These are phyloP conservation scores for Colletotrichum sojae DNA, from an alignment of 2,329 filamentous ascomycete species.

Conservation along the genomic window DNA sequence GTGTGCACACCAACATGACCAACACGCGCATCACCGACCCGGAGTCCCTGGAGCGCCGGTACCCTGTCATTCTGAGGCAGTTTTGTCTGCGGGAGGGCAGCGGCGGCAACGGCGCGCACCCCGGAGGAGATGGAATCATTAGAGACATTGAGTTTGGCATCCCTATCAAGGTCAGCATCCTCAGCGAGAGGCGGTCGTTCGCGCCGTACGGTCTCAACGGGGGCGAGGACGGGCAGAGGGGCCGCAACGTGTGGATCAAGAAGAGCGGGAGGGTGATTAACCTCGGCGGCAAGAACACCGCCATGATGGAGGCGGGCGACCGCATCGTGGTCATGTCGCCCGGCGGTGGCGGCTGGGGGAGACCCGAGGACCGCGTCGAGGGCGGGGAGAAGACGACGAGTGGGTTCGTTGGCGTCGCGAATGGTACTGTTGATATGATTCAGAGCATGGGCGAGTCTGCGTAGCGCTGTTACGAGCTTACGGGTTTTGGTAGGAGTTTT, in stretches of 20 bases:
- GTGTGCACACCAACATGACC: conserved; percentile 87
- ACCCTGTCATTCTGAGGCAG: conserved; percentile 79
- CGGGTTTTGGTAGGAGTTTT: neutral
- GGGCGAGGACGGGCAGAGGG: conserved; percentile 76
- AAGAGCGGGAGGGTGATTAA: conserved; percentile 61
- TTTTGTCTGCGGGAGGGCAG: conserved; percentile 76
- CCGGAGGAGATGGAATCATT: conserved; percentile 77
- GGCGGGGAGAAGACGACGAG: conserved; percentile 4
- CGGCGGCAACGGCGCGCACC: conserved; percentile 73
- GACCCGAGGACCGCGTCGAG: conserved; percentile 20
- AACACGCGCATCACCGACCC: conserved; percentile 88
- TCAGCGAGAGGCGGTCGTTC: conserved; percentile 79
- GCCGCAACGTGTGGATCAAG: conserved; percentile 77
- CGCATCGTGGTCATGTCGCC: conserved; percentile 73
- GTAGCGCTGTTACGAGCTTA: neutral
- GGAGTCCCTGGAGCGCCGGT: conserved; percentile 83
- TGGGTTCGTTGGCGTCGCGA: conserved; percentile 32
- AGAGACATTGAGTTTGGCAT: conserved; percentile 81
- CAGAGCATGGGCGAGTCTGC: conserved; percentile 38
- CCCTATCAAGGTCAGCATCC: conserved; percentile 77
- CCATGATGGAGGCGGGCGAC: conserved; percentile 71
- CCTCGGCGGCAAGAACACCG: conserved; percentile 72
- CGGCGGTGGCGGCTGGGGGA: conserved; percentile 73
- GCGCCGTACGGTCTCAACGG: conserved; percentile 80
- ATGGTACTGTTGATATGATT: conserved; percentile 36